A percentile compares a stretch with the other conserved stretches of the same genome.
Conservation (phyloP, 805 yeast species). For the Maudiozyma saulgeensis region DNA sequence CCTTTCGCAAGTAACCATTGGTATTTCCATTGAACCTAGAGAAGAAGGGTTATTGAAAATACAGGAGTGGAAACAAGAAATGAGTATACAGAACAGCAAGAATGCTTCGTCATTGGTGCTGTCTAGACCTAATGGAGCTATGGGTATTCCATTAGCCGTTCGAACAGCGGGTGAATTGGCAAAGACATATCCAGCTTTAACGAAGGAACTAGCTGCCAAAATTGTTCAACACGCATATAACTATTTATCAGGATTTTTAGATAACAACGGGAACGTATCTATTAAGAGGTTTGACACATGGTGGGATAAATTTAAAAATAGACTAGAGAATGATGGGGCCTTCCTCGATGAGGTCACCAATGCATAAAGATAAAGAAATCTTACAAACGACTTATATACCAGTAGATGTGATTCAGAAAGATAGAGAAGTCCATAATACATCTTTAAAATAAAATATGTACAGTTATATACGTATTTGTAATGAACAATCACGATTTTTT, state of each 20-base stretch:
- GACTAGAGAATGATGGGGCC: slow-evolving; percentile 70
- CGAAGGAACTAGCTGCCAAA: slow-evolving; percentile 68
- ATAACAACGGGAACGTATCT: slow-evolving; percentile 68
- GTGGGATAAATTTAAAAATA: slow-evolving; percentile 86
- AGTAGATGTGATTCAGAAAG: neutral
- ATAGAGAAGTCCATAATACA: no score
- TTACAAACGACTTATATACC: neutral
- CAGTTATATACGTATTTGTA: neutral
- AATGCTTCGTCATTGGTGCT: slow-evolving; percentile 21
- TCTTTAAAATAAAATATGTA: neutral
- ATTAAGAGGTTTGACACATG: slow-evolving; percentile 83
- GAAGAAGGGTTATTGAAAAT: slow-evolving; percentile 54
- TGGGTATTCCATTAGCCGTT: slow-evolving; percentile 7
- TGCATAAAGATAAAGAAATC: slow-evolving; percentile 1
- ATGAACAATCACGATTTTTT: neutral
- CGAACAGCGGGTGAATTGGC: slow-evolving; percentile 26
- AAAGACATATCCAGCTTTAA: slow-evolving; percentile 32
- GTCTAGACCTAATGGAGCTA: slow-evolving; percentile 17
- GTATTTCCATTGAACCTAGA: slow-evolving; percentile 84
- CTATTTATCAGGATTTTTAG: slow-evolving; percentile 80
- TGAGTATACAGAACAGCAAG: slow-evolving; percentile 4
- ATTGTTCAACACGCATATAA: slow-evolving; percentile 90
- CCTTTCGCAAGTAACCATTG: slow-evolving; percentile 43
- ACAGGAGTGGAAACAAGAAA: slow-evolving; percentile 32
- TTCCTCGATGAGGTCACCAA: slow-evolving; percentile 49